Percentiles rank a stretch among this genome's conserved stretches.
These are phyloP conservation scores for Tylopilus vinaceipallidus DNA, from an alignment of 768 basidiomycete genomes.

Conservation along the genomic window DNA sequence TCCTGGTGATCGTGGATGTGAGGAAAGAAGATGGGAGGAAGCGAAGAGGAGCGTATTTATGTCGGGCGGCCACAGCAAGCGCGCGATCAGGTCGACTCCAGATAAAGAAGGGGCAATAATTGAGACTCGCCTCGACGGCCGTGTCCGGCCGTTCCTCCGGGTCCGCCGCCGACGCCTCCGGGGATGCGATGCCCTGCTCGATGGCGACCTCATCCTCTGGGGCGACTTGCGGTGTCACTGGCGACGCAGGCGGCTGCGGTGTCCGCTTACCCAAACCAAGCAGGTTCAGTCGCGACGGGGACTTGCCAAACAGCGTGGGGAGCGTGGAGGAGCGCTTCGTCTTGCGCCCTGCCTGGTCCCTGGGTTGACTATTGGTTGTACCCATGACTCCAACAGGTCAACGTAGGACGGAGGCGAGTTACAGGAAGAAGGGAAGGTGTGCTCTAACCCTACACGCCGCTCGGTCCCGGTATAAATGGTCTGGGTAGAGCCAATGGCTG, in stretches of 20 bases:
- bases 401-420: background rate
- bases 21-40: conserved; percentile 9
- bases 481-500: conserved; percentile 9
- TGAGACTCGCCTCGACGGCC: conserved; percentile 16
- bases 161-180: conserved; percentile 17
- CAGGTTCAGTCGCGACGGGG: conserved; percentile 28
- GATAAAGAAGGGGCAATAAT: conserved; percentile 2
- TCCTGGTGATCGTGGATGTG: conserved; percentile 15
- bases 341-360: conserved; percentile 23
- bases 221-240: conserved; percentile 22
- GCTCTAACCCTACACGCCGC: conserved; percentile 15
- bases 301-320: conserved; percentile 24
- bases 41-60: conserved; percentile 17
- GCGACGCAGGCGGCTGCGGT: conserved; percentile 30
- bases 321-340: conserved; percentile 25
- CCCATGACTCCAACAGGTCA: conserved; percentile 21
- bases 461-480: conserved; percentile 21
- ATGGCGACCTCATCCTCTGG: conserved; percentile 5
- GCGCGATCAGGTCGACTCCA: conserved; percentile 9
- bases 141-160: conserved; percentile 29
- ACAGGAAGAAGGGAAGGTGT: conserved; percentile 1
- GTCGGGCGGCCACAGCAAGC: conserved; percentile 12
- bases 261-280: conserved; percentile 28
- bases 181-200: conserved; percentile 24
- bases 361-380: conserved; percentile 26